Conservation (phyloP, 2,329 filamentous ascomycete species). For the Acrocalymma vagum region DNA sequence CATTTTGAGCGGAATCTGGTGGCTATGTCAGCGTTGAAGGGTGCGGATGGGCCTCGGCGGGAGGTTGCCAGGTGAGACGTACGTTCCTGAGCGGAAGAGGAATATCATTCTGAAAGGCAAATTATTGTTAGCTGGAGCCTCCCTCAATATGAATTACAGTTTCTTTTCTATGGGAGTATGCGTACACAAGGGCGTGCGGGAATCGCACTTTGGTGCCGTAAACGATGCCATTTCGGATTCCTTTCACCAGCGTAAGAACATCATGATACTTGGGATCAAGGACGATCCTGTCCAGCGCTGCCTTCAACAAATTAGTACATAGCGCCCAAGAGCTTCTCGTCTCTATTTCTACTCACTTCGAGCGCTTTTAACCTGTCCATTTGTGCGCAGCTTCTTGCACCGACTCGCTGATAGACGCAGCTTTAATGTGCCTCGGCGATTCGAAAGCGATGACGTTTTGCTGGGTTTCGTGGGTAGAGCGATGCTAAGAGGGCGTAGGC, state of each 20-base stretch:
- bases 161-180: not conserved
- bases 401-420: too few species aligned
- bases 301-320: slow-evolving; percentile 55
- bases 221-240: slow-evolving; percentile 93
- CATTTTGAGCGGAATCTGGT: slow-evolving; percentile 77
- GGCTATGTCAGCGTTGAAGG: not conserved
- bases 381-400: slow-evolving; percentile 10
- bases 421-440: slow-evolving; percentile 37
- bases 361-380: slow-evolving; percentile 46
- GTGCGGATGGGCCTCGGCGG: not conserved
- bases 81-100: slow-evolving; percentile 91
- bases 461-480: slow-evolving; percentile 8
- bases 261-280: slow-evolving; percentile 88
- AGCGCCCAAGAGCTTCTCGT: not conserved
- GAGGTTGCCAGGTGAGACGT: slow-evolving; percentile 47
- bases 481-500: not conserved
- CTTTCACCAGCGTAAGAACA: slow-evolving; percentile 85
- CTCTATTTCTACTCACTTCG: slow-evolving; percentile 26
- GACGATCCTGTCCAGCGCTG: slow-evolving; percentile 76
- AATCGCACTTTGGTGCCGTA: slow-evolving; percentile 98
- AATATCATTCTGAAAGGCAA: slow-evolving; percentile 82
- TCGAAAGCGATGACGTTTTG: slow-evolving; percentile 27
- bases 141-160: slow-evolving; percentile 10
- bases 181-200: slow-evolving; percentile 90
- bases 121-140: slow-evolving; percentile 12